A percentile compares a stretch with the other conserved stretches of the same genome.
Conservation (phyloP, 2,329 filamentous ascomycete genomes). For the Pseudophaeomoniella oleicola region DNA sequence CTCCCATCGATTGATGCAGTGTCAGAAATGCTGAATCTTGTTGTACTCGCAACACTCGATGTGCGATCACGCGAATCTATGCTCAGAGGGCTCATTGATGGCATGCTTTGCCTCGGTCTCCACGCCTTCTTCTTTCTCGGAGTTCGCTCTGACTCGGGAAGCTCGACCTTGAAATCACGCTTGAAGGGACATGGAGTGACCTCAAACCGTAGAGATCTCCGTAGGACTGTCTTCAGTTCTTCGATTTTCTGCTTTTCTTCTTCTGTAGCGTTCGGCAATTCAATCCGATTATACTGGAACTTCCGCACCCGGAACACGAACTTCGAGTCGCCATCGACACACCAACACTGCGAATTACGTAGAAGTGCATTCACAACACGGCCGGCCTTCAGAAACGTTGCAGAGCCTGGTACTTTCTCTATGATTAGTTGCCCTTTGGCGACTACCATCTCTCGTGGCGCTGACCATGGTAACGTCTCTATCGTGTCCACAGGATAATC, state of each 20-base stretch:
- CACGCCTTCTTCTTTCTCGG: constrained; percentile 55
- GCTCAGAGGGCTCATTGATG: constrained; percentile 16
- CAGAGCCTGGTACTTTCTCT: constrained; percentile 72
- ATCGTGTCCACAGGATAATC: constrained; percentile 36
- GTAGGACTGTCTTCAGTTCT: constrained; percentile 54
- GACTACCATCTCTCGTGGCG: constrained; percentile 65
- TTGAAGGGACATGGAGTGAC: constrained; percentile 78
- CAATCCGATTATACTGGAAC: constrained; percentile 81
- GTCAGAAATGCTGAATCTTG: constrained; percentile 4
- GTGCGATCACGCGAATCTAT: not conserved
- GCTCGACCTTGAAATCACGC: constrained; percentile 57
- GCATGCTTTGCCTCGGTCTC: constrained; percentile 43
- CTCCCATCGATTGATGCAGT: not conserved
- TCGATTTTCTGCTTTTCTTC: constrained; percentile 51
- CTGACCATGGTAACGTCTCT: constrained; percentile 57
- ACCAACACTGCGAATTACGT: constrained; percentile 87
- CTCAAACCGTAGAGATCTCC: constrained; percentile 67
- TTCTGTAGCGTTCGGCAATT: constrained; percentile 53
- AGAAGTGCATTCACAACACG: constrained; percentile 76
- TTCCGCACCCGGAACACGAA: constrained; percentile 78
- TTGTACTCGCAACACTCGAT: constrained; percentile 1
- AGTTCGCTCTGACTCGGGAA: constrained; percentile 53
- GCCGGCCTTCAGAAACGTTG: constrained; percentile 69
- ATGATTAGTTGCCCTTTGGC: constrained; percentile 71
- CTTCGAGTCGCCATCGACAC: constrained; percentile 67